Base-by-base conservation (phyloP, 1,284 basidiomycete species). In the Irpex sp. region DNA sequence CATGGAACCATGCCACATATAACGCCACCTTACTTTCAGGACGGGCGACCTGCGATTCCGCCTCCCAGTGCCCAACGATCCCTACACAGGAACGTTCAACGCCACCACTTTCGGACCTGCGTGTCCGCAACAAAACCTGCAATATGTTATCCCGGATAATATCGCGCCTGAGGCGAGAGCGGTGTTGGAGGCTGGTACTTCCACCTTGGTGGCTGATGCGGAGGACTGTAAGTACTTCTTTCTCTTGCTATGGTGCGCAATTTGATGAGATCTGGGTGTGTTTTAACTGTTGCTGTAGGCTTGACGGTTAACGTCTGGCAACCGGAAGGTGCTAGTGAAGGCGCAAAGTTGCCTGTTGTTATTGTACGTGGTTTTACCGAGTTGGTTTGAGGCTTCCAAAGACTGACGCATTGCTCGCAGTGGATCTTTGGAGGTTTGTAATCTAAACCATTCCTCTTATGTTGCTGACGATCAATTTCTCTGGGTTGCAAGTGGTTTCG, bases 241-340 rank as follows among this genome's bases (percentile, higher is more conserved):
- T 3, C 23, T 4, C 23, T 23, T 23, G 23, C 33, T 33, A 8
- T 33, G 33, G 4, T 7, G 33, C 4, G 33, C 33, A 8, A 33
- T 33, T 33, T 33, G 33, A 7, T 2, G 10, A 6, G 2, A n/a
- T 10, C 23, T 2, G 28, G 33, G 33, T 35, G 18, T 47, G 18
- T 33, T 51, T 6, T 51, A 1, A 10, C 14, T 21, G 16, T 28
- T 3, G 14, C n/a, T 18, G 5, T 12, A 56, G 37, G 28, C 67
- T 71, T 88, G 45, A 80, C 76, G 0, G 64, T 87, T 62, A 87
- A 87, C 67, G 79, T 88, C 7, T 73, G 81, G 60, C 79, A 75
- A 39, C 81, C 85, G 3, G 69, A 75, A 2, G 71, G 67, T 21
- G 72, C 75, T 0, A 72, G 69, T 0, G 55, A 75, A 1, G 65